Base-by-base conservation (phyloP, 352 stramenopile species). In the Phytophthora kernoviae region DNA sequence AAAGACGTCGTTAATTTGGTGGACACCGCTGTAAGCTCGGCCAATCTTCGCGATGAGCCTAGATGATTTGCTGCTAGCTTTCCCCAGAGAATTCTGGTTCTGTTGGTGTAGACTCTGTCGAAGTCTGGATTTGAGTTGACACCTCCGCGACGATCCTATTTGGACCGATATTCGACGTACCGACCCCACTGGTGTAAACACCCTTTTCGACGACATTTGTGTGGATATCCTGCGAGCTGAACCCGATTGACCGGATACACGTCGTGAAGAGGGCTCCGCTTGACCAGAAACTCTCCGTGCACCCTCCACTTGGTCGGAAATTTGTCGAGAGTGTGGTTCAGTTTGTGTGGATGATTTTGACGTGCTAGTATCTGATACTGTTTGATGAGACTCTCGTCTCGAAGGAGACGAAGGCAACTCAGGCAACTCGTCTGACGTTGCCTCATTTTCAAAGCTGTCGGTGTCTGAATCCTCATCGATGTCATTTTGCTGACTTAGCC, bases 361-460 rank as follows among this genome's bases (percentile, higher is more conserved):
- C 2, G 54, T 57, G 14, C 27, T 47, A 17, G 44, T 37, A 30
- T 6, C 24, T 30, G 24, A 30, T 12, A 26, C 34, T 6, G 36
- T 36, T 36, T 66, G 49, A 7, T 27, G 5, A 9, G 62, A 70
- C 5, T 56, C n/a, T 5, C 27, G 21, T 53, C 63, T n/a, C 18
- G 62, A 71, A 5, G 54, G 21, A 10, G 40, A 51, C 1, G 41
- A 42, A 20, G 37, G 10, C 12, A 70, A 20, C 22, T 54, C 39
- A 7, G 37, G 24, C 5, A 63, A 24, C 30, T 58, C 51, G 17
- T 55, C 58, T 10, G 51, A 34, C 1, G 40, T 59, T 11, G 26
- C 12, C 5, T 59, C 34, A 33, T 52, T 59, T 2, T 68, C 46
- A n/a, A 71, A 71, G 51, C 45, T 71, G 58, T 71, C 63, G 4